Evolutionary conservation across 164 flowering plant species (phyloP).

Genomic region (Dillenia turbinata): DNA sequence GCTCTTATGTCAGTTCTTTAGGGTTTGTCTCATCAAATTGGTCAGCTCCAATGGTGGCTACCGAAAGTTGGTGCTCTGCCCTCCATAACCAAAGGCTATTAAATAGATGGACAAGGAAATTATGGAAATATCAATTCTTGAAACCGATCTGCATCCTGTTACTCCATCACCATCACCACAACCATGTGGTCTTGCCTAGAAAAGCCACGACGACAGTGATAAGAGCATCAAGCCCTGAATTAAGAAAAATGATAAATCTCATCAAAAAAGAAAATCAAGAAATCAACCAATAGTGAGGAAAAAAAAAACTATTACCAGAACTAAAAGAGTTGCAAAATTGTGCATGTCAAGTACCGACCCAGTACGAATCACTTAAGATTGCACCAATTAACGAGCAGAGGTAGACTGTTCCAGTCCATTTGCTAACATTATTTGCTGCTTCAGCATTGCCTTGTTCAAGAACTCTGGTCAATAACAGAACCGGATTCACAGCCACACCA

Average conservation of each 20-base stretch:
- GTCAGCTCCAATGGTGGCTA: conserved; percentile 93
- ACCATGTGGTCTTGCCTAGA: conserved; percentile 59
- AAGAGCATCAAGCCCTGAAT: conserved; percentile 59
- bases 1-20: conserved; percentile 21
- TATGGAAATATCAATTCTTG: conserved; percentile 29
- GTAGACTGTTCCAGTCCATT: conserved; percentile 85
- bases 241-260: not conserved
- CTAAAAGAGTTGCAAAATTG: conserved; percentile 67
- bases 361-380: conserved; percentile 80
- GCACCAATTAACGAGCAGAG: conserved; percentile 75
- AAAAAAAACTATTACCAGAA: conserved; percentile 34
- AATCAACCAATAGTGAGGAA: not conserved
- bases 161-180: conserved; percentile 61
- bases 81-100: conserved; percentile 88
- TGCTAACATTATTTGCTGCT: conserved; percentile 78
- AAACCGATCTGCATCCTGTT: conserved; percentile 26
- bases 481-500: conserved; percentile 86
- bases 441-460: conserved; percentile 61
- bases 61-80: conserved; percentile 91
- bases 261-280: not conserved
- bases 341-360: conserved; percentile 76
- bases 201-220: conserved; percentile 58
- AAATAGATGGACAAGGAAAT: conserved; percentile 76
- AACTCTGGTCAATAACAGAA: conserved; percentile 75
- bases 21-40: conserved; percentile 62